A percentile compares a stretch with the other conserved stretches of the same genome.
phyloP scores from a whole-genome alignment of 768 basidiomycete species.

The Leccinellum albellum region DNA sequence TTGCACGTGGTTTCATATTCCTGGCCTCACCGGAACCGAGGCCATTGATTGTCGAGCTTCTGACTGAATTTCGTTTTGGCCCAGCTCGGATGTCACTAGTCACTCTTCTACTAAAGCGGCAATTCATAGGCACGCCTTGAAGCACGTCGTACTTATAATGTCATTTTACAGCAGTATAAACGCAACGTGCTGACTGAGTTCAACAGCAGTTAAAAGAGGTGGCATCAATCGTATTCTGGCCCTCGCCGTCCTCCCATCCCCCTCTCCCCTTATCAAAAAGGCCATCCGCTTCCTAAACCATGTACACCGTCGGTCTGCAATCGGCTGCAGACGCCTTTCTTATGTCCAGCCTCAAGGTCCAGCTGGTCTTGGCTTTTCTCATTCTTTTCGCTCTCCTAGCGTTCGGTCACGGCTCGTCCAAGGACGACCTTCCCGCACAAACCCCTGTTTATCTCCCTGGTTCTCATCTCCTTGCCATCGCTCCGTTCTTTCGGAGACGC shows the following conservation, averaged over 20 bases:
- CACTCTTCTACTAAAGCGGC: slow-evolving; percentile 6
- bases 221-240: slow-evolving; percentile 19
- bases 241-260: slow-evolving; percentile 15
- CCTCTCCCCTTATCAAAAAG: slow-evolving; percentile 22
- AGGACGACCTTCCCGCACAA: slow-evolving; percentile 40
- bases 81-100: background rate
- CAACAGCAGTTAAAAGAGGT: slow-evolving; percentile 21
- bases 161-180: slow-evolving; percentile 21
- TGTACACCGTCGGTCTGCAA: slow-evolving; percentile 43
- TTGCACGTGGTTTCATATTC: slow-evolving; percentile 19
- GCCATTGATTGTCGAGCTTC: slow-evolving; percentile 19
- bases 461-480: slow-evolving; percentile 52
- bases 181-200: slow-evolving; percentile 20
- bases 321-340: slow-evolving; percentile 36
- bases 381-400: slow-evolving; percentile 40
- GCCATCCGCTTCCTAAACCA: slow-evolving; percentile 26
- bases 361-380: slow-evolving; percentile 32
- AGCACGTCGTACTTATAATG: slow-evolving; percentile 24
- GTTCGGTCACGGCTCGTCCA: slow-evolving; percentile 34
- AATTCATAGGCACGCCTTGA: slow-evolving; percentile 21
- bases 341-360: slow-evolving; percentile 31
- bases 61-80: slow-evolving; percentile 13
- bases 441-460: slow-evolving; percentile 57
- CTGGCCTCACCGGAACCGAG: slow-evolving; percentile 27
- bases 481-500: slow-evolving; percentile 64